Conservation (phyloP, 1,284 basidiomycete species). For the Pseudozyma flocculosa region DNA sequence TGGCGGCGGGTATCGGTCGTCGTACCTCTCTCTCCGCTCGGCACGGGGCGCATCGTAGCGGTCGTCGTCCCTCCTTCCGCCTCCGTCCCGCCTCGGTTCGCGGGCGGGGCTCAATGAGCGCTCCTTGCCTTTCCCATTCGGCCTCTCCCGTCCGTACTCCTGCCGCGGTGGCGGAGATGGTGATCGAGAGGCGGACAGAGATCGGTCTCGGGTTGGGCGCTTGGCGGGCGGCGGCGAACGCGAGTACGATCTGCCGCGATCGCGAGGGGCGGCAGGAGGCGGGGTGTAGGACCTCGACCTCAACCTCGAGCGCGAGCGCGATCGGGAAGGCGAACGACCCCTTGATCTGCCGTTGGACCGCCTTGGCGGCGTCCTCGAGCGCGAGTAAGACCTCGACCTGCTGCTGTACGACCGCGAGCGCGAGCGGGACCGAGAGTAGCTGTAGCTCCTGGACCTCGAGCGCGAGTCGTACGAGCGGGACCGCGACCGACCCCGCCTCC, state of each 20-base stretch:
- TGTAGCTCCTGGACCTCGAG: conserved; percentile 3
- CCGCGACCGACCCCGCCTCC: conserved; percentile 16
- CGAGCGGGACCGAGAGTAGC: conserved; percentile 3
- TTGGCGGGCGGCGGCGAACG: no score
- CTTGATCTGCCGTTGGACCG: conserved; percentile 3
- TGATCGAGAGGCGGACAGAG: no score
- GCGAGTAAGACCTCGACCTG: conserved; percentile 6
- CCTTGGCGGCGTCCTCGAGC: background rate
- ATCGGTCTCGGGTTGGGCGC: no score
- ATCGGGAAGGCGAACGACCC: conserved; percentile 18
- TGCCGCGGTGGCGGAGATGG: background rate
- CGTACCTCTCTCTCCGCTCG: no score
- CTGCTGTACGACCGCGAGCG: conserved; percentile 16
- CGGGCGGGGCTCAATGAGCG: no score
- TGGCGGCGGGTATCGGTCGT: no score
- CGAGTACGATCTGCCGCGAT: no score
- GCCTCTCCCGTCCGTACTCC: background rate
- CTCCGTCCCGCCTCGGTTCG: no score
- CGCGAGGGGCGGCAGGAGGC: no score
- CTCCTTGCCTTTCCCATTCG: no score
- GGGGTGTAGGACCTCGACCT: conserved; percentile 1
- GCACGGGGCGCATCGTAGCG: no score
- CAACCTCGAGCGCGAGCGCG: conserved; percentile 9
- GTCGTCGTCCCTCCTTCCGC: background rate
- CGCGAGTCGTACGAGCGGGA: conserved; percentile 22